A percentile compares a stretch with the other conserved stretches of the same genome.
These are phyloP conservation scores for Pleurotus giganteus DNA, from an alignment of 768 basidiomycete species.

Conservation along the genomic window DNA sequence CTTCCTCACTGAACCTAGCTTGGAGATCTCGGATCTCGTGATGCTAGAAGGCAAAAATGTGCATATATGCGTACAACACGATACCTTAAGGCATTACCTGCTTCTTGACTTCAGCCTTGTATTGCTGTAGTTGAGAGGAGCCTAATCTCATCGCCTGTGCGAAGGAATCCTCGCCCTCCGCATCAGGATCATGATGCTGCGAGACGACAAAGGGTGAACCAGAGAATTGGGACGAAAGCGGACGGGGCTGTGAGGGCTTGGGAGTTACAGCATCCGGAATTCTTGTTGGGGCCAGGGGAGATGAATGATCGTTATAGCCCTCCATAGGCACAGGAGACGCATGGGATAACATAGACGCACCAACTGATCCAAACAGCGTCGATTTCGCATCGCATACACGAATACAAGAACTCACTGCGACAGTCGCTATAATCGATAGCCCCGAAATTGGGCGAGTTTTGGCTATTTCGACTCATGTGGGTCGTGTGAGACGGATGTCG, in stretches of 20 bases:
- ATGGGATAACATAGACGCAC: not conserved
- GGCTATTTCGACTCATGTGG: not conserved
- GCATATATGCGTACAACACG: not conserved
- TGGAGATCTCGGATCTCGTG: not conserved
- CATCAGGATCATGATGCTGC: not conserved
- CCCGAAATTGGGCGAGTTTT: not conserved
- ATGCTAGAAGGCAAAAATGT: not conserved
- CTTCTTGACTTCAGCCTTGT: not conserved
- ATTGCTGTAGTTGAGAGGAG: not conserved
- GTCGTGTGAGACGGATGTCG: not conserved
- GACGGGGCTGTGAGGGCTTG: not conserved
- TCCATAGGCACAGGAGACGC: not conserved
- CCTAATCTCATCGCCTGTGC: constrained; percentile 1
- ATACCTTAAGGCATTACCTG: not conserved
- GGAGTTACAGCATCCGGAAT: not conserved
- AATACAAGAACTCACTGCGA: not conserved
- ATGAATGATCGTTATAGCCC: not conserved
- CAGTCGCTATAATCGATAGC: not conserved
- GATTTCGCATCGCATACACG: not conserved
- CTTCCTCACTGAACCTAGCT: not conserved
- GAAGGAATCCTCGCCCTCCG: not conserved
- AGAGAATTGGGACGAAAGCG: not conserved
- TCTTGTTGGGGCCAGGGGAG: not conserved
- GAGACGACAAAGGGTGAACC: not conserved
- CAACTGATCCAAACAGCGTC: not conserved